Percentiles rank a stretch among this genome's conserved stretches.
These are phyloP conservation scores for Sarocladium oryzae DNA, from an alignment of 2,329 filamentous ascomycete species.

Conservation along the genomic window DNA sequence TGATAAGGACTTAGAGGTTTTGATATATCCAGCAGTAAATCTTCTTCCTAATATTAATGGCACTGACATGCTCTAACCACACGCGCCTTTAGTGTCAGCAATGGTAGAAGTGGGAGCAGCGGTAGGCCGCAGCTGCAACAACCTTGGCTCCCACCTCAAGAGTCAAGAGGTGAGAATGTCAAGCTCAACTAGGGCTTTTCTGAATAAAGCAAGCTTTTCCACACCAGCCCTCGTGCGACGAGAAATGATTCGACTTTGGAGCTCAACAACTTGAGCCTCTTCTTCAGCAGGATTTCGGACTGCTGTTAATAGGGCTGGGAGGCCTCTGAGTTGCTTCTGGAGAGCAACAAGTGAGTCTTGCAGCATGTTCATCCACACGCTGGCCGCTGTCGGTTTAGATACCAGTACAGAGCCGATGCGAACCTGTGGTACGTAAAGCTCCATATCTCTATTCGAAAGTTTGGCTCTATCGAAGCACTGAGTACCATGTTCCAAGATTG, in stretches of 20 bases:
- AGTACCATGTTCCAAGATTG: conserved; percentile 23
- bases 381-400: conserved; percentile 23
- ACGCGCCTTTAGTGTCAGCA: too few species aligned
- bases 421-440: conserved; percentile 32
- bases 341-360: conserved; percentile 24
- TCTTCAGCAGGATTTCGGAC: neutral
- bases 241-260: conserved; percentile 22
- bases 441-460: conserved; percentile 21
- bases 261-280: conserved; percentile 16
- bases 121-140: too few species aligned
- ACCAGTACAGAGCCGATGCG: conserved; percentile 33
- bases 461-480: conserved; percentile 24
- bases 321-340: neutral
- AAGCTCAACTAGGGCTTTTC: neutral
- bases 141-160: too few species aligned
- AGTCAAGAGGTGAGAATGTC: neutral
- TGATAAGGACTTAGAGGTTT: too few species aligned
- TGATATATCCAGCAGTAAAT: too few species aligned
- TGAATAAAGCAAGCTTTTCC: conserved; percentile 11
- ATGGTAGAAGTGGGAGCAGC: too few species aligned
- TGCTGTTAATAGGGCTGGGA: neutral
- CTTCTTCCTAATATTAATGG: too few species aligned
- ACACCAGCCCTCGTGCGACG: conserved; percentile 17
- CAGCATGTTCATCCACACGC: conserved; percentile 26
- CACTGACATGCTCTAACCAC: too few species aligned